Base-by-base conservation (phyloP, 2,329 filamentous ascomycete species). In the Thermoascus crustaceus region DNA sequence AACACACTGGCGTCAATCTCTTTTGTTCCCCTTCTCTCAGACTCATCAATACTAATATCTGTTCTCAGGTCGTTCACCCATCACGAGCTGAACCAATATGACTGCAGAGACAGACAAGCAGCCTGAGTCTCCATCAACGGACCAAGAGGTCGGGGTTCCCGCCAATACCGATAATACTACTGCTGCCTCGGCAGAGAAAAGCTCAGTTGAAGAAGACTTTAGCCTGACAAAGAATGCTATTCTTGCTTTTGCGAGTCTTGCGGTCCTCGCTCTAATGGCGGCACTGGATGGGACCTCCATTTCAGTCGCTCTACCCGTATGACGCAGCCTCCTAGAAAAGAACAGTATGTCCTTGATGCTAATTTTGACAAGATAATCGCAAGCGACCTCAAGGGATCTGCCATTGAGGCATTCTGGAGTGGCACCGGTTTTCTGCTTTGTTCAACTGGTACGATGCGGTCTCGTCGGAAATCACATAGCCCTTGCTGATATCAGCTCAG, bases 221-320 rank as follows among this genome's bases (percentile, higher is more conserved):
- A 22, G 9, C 5, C 21, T 34, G n/a, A 23, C 39, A 4, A 26
- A 25, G 19, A 30, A 35, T 8, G 39, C 29, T 3, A 32, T 31
- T 10, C 34, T 42, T 11, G 31, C 40, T 18, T 42, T 42, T 19
- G 25, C 31, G n/a, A 42, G 33, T 4, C 18, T 42, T 7, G 61
- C 65, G 5, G 61, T 75, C 30, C 63, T 82, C 35, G 71, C 71
- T 3, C 59, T 82, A 11, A 77, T 78, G 60, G 73, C 76, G 2
- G 75, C 78, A 8, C 63, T 82, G 18, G 78, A 82, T 53, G 77
- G 76, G 3, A 82, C 78, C 1, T 79, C 73, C 3, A 66, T 82
- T 34, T 76, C 74, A 3, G 76, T 80, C 5, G 76, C 78, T 3
- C 57, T 81, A 20, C 71, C 63, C 10, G 61, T 64, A 50, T 26